These are phyloP conservation scores for Streptanthus diversifolius DNA, from an alignment of 345 rosid genomes.

Conservation along the genomic window DNA sequence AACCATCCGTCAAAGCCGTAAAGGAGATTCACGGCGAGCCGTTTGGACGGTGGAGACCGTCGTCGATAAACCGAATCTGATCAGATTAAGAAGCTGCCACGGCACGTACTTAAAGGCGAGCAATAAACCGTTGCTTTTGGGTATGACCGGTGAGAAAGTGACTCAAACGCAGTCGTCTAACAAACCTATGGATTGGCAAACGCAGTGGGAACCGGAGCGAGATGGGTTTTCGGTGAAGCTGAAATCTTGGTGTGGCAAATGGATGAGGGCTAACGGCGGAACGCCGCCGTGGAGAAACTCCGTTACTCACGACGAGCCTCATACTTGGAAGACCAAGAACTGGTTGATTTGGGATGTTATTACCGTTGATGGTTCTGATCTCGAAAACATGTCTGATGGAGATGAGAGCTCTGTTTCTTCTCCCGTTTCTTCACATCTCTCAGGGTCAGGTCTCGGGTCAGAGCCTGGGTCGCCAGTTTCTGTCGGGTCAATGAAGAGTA, in stretches of 20 bases:
- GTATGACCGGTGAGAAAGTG: slow-evolving; percentile 80
- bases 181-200: slow-evolving; percentile 45
- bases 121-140: slow-evolving; percentile 66
- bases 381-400: slow-evolving; percentile 40
- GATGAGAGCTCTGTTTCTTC: slow-evolving; percentile 57
- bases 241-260: slow-evolving; percentile 66
- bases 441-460: slow-evolving; percentile 22
- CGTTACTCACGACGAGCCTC: slow-evolving; percentile 81
- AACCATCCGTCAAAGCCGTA: slow-evolving; percentile 72
- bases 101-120: slow-evolving; percentile 78
- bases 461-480: slow-evolving; percentile 44
- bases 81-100: slow-evolving; percentile 54
- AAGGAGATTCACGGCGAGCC: slow-evolving; percentile 46
- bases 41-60: slow-evolving; percentile 73
- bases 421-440: slow-evolving; percentile 45
- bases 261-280: slow-evolving; percentile 79
- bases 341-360: slow-evolving; percentile 90
- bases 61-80: slow-evolving; percentile 34
- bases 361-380: slow-evolving; percentile 37
- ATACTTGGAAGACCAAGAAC: slow-evolving; percentile 45
- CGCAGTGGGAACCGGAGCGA: slow-evolving; percentile 75
- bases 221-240: slow-evolving; percentile 71
- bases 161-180: slow-evolving; percentile 44
- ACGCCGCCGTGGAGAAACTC: slow-evolving; percentile 92
- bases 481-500: slow-evolving; percentile 29